phyloP scores from a whole-genome alignment of 2,329 filamentous ascomycete genomes.

The Neonectria punicea region DNA sequence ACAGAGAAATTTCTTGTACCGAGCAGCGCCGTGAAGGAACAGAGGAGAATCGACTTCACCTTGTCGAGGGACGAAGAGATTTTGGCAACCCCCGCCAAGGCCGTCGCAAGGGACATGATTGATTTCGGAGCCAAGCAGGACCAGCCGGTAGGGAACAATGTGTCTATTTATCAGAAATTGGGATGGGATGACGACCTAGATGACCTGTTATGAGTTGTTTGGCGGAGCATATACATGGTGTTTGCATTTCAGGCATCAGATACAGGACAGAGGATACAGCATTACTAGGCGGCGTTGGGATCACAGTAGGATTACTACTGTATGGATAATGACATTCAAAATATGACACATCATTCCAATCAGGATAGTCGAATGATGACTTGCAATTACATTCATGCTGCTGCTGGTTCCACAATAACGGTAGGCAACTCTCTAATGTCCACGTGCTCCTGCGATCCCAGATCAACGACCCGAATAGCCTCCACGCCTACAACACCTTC shows the following conservation, averaged over 20 bases:
- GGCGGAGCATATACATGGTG: constrained; percentile 36
- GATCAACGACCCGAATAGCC: constrained; percentile 76
- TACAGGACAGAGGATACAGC: constrained; percentile 31
- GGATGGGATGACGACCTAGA: constrained; percentile 70
- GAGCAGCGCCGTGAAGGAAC: constrained; percentile 26
- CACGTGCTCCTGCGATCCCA: constrained; percentile 79
- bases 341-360: constrained; percentile 35
- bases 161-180: constrained; percentile 64
- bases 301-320: constrained; percentile 32
- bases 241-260: constrained; percentile 35
- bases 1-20: constrained; percentile 29
- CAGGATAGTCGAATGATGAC: constrained; percentile 22
- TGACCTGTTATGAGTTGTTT: constrained; percentile 51
- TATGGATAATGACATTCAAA: constrained; percentile 39
- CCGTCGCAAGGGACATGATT: constrained; percentile 36
- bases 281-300: constrained; percentile 38
- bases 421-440: constrained; percentile 80
- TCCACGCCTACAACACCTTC: constrained; percentile 77
- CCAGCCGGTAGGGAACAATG: constrained; percentile 39
- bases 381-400: constrained; percentile 34
- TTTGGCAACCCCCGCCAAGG: constrained; percentile 54
- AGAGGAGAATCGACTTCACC: constrained; percentile 32
- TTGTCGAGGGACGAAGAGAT: constrained; percentile 36
- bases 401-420: constrained; percentile 64
- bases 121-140: constrained; percentile 21